Evolutionary conservation across 2,329 filamentous ascomycete genomes (phyloP).

Genomic region (Diaporthe caulivora): DNA sequence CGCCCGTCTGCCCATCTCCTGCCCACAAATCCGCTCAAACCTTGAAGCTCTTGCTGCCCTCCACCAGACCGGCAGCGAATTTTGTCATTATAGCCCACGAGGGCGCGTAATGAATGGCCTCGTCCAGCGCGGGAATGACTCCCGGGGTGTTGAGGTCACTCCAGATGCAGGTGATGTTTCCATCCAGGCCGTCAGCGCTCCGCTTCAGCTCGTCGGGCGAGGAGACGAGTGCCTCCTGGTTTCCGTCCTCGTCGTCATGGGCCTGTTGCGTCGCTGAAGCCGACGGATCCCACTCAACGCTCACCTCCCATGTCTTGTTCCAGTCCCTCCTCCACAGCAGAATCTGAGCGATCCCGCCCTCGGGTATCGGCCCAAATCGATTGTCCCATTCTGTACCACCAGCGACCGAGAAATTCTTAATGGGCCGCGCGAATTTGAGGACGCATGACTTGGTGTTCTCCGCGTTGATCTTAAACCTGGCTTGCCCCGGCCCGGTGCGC

Average conservation of each 20-base stretch:
- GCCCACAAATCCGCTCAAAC: constrained; percentile 52
- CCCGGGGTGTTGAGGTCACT: constrained; percentile 82
- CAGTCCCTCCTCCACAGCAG: constrained; percentile 87
- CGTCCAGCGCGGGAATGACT: constrained; percentile 85
- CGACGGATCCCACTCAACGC: constrained; percentile 72
- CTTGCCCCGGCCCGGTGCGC: constrained; percentile 56
- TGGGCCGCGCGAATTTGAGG: constrained; percentile 76
- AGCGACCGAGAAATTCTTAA: constrained; percentile 73
- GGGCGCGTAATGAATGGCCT: constrained; percentile 81
- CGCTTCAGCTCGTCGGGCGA: constrained; percentile 45
- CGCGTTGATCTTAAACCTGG: constrained; percentile 76
- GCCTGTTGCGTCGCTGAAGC: constrained; percentile 38
- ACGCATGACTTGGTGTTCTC: constrained; percentile 84
- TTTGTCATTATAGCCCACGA: constrained; percentile 85
- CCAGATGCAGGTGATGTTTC: constrained; percentile 84
- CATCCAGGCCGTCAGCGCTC: constrained; percentile 61
- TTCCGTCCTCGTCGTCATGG: constrained; percentile 39
- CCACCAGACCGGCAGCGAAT: constrained; percentile 80
- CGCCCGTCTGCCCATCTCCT: neutral
- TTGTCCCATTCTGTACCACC: constrained; percentile 70
- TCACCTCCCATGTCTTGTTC: constrained; percentile 81
- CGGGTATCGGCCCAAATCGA: constrained; percentile 74
- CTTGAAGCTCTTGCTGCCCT: constrained; percentile 79
- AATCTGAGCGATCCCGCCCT: constrained; percentile 75
- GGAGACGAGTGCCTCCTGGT: constrained; percentile 12